These are phyloP conservation scores for Boletus barrowsii DNA, from an alignment of 768 basidiomycete genomes.

Conservation along the genomic window DNA sequence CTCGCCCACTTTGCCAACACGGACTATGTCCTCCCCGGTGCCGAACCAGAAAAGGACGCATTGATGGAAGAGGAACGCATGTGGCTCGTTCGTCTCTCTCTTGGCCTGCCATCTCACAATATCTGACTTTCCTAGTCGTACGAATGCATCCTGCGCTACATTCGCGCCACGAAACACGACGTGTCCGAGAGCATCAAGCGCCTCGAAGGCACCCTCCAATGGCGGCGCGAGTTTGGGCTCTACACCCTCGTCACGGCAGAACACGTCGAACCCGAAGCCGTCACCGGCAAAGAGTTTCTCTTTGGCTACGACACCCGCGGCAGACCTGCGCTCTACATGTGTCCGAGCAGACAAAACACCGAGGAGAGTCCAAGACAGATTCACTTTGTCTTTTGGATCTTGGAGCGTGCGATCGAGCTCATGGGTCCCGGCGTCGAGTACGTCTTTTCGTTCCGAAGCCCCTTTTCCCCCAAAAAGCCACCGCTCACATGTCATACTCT, in stretches of 20 bases:
- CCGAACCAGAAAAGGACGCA: slow-evolving; percentile 38
- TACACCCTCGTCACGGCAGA: slow-evolving; percentile 59
- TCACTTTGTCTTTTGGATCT: slow-evolving; percentile 69
- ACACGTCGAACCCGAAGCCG: slow-evolving; percentile 71
- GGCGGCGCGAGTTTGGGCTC: slow-evolving; percentile 78
- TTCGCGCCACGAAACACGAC: slow-evolving; percentile 79
- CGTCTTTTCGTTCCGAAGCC: slow-evolving; percentile 24
- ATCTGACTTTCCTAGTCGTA: slow-evolving; percentile 37
- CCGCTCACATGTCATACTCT: no score
- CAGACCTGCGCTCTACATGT: slow-evolving; percentile 69
- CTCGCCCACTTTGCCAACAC: slow-evolving; percentile 56
- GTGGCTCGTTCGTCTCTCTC: slow-evolving; percentile 56
- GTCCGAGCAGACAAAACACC: slow-evolving; percentile 74
- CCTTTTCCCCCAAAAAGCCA: no score
- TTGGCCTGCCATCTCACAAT: neutral
- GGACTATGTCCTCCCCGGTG: slow-evolving; percentile 51
- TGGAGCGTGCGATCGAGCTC: slow-evolving; percentile 74
- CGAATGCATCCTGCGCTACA: slow-evolving; percentile 74
- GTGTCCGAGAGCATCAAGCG: slow-evolving; percentile 54
- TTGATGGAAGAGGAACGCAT: slow-evolving; percentile 69
- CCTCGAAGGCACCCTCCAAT: slow-evolving; percentile 68
- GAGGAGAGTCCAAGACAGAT: slow-evolving; percentile 65
- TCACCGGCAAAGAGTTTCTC: slow-evolving; percentile 79
- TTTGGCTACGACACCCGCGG: slow-evolving; percentile 72
- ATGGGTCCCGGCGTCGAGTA: slow-evolving; percentile 84